Conservation (phyloP, 2,329 filamentous ascomycete genomes). For the Hypoxylon sp. region DNA sequence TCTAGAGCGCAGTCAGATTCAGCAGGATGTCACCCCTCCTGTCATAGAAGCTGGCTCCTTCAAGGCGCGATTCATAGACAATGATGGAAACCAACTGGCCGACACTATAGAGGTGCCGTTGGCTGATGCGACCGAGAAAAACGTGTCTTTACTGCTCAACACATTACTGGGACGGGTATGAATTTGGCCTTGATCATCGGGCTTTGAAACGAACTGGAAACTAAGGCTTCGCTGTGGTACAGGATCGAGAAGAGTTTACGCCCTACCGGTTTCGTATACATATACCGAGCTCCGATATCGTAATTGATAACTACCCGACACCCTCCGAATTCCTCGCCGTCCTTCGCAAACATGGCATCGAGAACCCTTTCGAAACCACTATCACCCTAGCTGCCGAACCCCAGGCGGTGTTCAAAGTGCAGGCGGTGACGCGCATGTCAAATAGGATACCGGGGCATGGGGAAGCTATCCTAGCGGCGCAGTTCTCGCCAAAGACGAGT, state of each 20-base stretch:
- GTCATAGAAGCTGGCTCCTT: slow-evolving; percentile 79
- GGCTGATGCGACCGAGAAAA: slow-evolving; percentile 87
- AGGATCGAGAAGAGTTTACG: slow-evolving; percentile 68
- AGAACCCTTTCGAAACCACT: slow-evolving; percentile 68
- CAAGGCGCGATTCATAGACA: slow-evolving; percentile 88
- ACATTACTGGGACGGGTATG: slow-evolving; percentile 80
- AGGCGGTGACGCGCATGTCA: slow-evolving; percentile 89
- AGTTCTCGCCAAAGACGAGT: slow-evolving; percentile 85
- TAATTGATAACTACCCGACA: slow-evolving; percentile 67
- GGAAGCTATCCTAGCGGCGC: slow-evolving; percentile 85
- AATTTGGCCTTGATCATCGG: slow-evolving; percentile 6
- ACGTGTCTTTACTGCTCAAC: slow-evolving; percentile 88
- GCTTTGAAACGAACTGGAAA: slow-evolving; percentile 1
- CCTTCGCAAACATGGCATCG: slow-evolving; percentile 66
- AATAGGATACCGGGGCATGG: slow-evolving; percentile 91
- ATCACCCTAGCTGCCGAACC: slow-evolving; percentile 73
- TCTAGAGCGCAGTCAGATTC: slow-evolving; percentile 75
- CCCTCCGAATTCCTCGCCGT: slow-evolving; percentile 63
- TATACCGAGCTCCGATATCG: slow-evolving; percentile 63
- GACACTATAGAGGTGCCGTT: slow-evolving; percentile 80
- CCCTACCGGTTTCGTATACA: slow-evolving; percentile 72
- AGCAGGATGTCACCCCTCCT: slow-evolving; percentile 79
- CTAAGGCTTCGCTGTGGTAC: slow-evolving; percentile 16
- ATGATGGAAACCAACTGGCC: slow-evolving; percentile 77
- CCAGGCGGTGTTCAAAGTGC: slow-evolving; percentile 93